phyloP scores from a whole-genome alignment of 192 early-diverging fungal genomes.

The Backusella parvicylindrica region DNA sequence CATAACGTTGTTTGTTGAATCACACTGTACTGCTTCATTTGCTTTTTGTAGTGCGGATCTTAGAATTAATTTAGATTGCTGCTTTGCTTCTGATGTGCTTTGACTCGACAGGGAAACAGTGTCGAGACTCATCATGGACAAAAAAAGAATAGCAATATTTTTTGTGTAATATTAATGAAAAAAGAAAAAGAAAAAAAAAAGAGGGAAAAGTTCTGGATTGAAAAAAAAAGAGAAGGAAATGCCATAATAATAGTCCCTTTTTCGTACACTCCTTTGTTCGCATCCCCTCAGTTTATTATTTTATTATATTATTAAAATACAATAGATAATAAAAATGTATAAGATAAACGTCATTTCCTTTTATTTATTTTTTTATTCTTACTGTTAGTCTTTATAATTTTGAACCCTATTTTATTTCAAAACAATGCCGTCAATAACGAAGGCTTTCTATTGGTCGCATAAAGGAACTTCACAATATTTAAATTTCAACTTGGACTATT shows the following conservation, averaged over 20 bases:
- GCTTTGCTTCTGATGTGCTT: constrained; percentile 7
- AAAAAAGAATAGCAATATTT: neutral
- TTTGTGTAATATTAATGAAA: neutral
- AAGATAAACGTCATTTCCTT: neutral
- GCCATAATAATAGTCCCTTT: neutral
- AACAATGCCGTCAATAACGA: neutral
- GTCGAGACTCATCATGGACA: neutral
- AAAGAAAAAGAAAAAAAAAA: neutral
- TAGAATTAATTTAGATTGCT: constrained; percentile 30
- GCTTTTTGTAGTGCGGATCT: constrained; percentile 31
- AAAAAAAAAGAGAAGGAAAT: neutral
- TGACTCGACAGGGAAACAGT: neutral
- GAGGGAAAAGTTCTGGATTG: neutral
- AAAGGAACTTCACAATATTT: neutral
- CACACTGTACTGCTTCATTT: constrained; percentile 31
- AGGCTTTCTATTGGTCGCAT: neutral
- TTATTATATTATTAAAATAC: neutral
- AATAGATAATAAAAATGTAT: neutral
- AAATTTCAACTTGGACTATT: neutral
- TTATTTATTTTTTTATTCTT: neutral
- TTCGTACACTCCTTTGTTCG: neutral
- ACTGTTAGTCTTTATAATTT: neutral
- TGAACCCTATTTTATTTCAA: neutral
- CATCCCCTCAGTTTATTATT: neutral
- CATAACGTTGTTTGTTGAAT: constrained; percentile 30